Percentiles rank a stretch among this genome's conserved stretches.
Evolutionary conservation across 169 alveolate species (phyloP).

Genomic region (Nephromyces sp.): DNA sequence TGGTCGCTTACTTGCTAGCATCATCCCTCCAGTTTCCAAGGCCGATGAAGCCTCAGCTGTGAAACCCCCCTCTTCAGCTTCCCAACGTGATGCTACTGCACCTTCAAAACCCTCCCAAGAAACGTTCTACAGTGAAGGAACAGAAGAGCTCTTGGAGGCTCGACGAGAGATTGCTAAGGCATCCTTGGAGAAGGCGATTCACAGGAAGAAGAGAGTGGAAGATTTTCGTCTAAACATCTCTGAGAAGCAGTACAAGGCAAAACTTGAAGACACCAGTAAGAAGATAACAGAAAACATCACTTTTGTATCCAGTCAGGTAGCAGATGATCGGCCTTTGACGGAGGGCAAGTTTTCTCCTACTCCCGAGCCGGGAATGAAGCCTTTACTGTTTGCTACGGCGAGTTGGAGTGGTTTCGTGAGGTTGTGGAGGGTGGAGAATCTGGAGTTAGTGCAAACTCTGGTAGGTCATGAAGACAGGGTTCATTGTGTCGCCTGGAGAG

Average conservation of each 20-base stretch:
- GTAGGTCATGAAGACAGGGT: not conserved
- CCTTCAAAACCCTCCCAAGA: not conserved
- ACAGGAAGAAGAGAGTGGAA: not conserved
- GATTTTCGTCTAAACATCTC: not conserved
- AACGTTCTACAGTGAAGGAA: conserved; percentile 6
- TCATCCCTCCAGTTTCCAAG: not conserved
- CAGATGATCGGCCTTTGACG: conserved; percentile 34
- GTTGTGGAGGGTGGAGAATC: not conserved
- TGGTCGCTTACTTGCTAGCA: not conserved
- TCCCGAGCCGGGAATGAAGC: too few relatives aligned
- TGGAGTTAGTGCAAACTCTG: not conserved
- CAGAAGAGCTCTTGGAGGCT: not conserved
- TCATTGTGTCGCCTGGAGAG: not conserved
- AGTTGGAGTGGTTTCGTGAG: conserved; percentile 11
- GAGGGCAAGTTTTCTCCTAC: conserved; percentile 22
- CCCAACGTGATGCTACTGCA: not conserved
- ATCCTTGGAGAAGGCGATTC: not conserved
- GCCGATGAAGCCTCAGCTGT: not conserved
- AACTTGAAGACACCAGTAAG: not conserved
- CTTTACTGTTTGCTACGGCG: not conserved
- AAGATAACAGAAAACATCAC: not conserved
- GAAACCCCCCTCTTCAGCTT: not conserved
- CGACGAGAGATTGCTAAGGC: not conserved
- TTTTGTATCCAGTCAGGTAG: conserved; percentile 8
- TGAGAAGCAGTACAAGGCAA: not conserved